phyloP scores from a whole-genome alignment of 495 filamentous ascomycete genomes.

The Penicillium cosmopolitanum region DNA sequence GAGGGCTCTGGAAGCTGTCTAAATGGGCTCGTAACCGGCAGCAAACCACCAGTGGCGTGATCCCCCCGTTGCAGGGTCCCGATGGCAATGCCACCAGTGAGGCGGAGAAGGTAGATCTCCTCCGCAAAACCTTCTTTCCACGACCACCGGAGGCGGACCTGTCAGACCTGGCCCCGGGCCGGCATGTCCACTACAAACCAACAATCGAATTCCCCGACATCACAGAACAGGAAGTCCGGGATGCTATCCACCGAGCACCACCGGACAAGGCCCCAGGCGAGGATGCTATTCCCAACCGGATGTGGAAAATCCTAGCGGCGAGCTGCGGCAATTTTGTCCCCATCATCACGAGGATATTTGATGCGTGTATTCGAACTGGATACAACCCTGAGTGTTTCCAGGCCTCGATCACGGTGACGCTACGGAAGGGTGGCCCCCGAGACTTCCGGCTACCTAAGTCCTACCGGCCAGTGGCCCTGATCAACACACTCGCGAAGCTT shows the following conservation, averaged over 20 bases:
- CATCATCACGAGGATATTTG: background rate
- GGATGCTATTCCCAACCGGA: slow-evolving; percentile 12
- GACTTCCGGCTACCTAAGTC: slow-evolving; percentile 25
- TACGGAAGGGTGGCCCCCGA: slow-evolving; percentile 24
- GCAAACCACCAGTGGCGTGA: background rate
- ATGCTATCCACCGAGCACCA: background rate
- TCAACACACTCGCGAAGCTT: slow-evolving; percentile 33
- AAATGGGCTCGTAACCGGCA: background rate
- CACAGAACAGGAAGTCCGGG: background rate
- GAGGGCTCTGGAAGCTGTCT: background rate
- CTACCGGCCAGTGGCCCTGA: slow-evolving; percentile 30
- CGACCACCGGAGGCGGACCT: slow-evolving; percentile 12
- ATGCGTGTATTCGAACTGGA: slow-evolving; percentile 11
- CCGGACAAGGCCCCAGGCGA: slow-evolving; percentile 11
- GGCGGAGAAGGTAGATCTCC: background rate
- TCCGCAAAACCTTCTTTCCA: slow-evolving; percentile 11
- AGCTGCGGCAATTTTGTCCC: background rate
- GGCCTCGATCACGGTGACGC: slow-evolving; percentile 20
- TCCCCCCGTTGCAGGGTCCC: background rate
- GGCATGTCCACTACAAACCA: background rate
- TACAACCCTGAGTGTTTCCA: slow-evolving; percentile 20
- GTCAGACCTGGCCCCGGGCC: background rate
- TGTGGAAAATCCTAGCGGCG: slow-evolving; percentile 7
- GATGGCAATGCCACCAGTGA: background rate
- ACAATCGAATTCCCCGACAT: slow-evolving; percentile 5